Conservation (phyloP, 2,329 filamentous ascomycete species). For the Colletotrichum nymphaeae region DNA sequence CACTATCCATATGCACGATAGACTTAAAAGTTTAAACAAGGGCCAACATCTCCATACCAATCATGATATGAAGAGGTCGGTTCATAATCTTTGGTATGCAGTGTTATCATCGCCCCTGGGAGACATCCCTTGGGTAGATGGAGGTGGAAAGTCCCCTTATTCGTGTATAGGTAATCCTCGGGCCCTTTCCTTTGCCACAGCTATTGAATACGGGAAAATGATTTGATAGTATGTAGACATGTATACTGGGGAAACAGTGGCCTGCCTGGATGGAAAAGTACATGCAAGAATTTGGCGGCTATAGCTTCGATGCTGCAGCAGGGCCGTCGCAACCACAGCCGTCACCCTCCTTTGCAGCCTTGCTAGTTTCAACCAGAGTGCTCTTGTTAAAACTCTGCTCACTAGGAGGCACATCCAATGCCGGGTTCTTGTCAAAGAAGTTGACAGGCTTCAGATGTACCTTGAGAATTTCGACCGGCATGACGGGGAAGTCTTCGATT, state of each 20-base stretch:
- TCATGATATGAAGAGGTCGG: too few species aligned
- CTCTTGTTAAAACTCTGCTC: conserved; percentile 33
- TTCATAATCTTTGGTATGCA: background rate
- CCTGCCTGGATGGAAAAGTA: background rate
- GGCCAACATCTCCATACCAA: too few species aligned
- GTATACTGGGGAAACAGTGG: too few species aligned
- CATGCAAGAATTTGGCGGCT: too few species aligned
- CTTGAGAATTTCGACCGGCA: conserved; percentile 67
- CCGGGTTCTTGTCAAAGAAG: conserved; percentile 64
- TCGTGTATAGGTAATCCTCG: background rate
- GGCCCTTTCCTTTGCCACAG: background rate
- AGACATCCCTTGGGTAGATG: background rate
- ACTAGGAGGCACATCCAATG: conserved; percentile 46
- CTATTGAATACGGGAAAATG: background rate
- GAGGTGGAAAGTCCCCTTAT: background rate
- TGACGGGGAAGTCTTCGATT: conserved; percentile 69
- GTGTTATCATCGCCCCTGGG: background rate
- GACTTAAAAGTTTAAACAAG: too few species aligned
- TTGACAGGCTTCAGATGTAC: conserved; percentile 61
- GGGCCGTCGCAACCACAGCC: conserved; percentile 8
- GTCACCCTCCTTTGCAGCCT: background rate
- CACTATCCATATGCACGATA: too few species aligned
- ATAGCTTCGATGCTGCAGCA: conserved; percentile 12
- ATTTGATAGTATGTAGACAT: too few species aligned
- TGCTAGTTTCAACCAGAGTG: conserved; percentile 18